Base-by-base conservation (phyloP, 148 eudicot species). In the Oxyria digyna region DNA sequence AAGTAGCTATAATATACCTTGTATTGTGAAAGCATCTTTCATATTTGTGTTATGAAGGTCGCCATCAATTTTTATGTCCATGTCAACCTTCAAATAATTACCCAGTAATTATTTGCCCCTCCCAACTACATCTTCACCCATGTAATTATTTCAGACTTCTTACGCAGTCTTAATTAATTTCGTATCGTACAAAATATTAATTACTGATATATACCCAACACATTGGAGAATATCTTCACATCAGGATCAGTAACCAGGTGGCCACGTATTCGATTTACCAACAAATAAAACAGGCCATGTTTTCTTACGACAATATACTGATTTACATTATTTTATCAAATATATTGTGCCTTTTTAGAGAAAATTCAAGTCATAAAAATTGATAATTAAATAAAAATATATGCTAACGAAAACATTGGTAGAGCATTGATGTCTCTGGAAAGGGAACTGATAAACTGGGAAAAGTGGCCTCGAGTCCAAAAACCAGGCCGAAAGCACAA, bases 401-500 rank as follows among this genome's bases (percentile, higher is more conserved):
- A 26, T 49, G 8, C 38, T 14, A 45, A 42, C 6, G 26, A 49
- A 20, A 20, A 20, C 8, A 49, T 49, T 49, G 0, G 26, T 21
- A 49, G 55, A 21, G 62, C 57, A 43, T 68, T 69, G 69, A 49
- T 54, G 76, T 75, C 41, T 33, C 83, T 82, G 81, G 85, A 87
- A 87, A 81, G 77, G 70, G 67, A 78, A 87, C 92, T 84, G 88
- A 78, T 78, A 80, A 82, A 77, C 83, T 67, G 75, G 85, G 40
- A 83, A 87, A 85, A 83, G 92, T 69, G 59, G 75, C 87, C 79
- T 85, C 85, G 81, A 83, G 87, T 83, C 81, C 81, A 75, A 52
- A 52, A 52, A 52, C 49, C 49, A 14, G 29, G 49, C 62, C 72
- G 75, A 54, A 71, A 69, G 65, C 73, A 69, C 65, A 64, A 42